Conservation (phyloP, 495 filamentous ascomycete species). For the Rostrohypoxylon terebratum region DNA sequence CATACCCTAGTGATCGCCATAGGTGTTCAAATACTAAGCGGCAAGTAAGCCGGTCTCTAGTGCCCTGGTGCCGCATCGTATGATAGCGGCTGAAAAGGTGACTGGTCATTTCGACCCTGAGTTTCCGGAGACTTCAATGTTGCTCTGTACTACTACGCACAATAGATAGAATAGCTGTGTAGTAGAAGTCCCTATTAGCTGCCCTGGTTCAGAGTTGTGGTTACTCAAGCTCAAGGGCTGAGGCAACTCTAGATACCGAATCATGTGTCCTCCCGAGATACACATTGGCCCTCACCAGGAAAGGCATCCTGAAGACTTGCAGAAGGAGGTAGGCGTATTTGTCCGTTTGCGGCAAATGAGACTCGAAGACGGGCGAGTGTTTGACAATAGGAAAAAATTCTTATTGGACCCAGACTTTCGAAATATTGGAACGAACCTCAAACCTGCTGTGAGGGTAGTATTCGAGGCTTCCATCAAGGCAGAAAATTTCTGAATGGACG, state of each 20-base stretch:
- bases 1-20: slow-evolving; percentile 41
- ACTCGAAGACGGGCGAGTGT: slow-evolving; percentile 19
- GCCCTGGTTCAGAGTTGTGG: slow-evolving; percentile 4
- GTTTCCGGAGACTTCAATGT: slow-evolving; percentile 9
- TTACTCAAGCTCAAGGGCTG: slow-evolving; percentile 1
- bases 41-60: slow-evolving; percentile 29
- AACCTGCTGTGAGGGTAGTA: slow-evolving; percentile 36
- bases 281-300: slow-evolving; percentile 15
- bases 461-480: slow-evolving; percentile 32
- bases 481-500: slow-evolving; percentile 15
- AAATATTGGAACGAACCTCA: slow-evolving; percentile 39
- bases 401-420: slow-evolving; percentile 42
- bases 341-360: slow-evolving; percentile 43
- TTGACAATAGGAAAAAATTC: slow-evolving; percentile 24
- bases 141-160: slow-evolving; percentile 20
- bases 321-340: slow-evolving; percentile 26
- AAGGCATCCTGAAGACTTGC: slow-evolving; percentile 25
- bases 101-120: slow-evolving; percentile 37
- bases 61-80: slow-evolving; percentile 29
- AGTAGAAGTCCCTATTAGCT: background rate
- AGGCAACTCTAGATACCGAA: slow-evolving; percentile 6
- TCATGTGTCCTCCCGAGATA: slow-evolving; percentile 5
- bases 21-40: slow-evolving; percentile 39
- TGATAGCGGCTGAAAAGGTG: slow-evolving; percentile 39
- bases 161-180: background rate